phyloP scores from a whole-genome alignment of 1,139 yeast species.

The Geotrichum carabidarum region DNA sequence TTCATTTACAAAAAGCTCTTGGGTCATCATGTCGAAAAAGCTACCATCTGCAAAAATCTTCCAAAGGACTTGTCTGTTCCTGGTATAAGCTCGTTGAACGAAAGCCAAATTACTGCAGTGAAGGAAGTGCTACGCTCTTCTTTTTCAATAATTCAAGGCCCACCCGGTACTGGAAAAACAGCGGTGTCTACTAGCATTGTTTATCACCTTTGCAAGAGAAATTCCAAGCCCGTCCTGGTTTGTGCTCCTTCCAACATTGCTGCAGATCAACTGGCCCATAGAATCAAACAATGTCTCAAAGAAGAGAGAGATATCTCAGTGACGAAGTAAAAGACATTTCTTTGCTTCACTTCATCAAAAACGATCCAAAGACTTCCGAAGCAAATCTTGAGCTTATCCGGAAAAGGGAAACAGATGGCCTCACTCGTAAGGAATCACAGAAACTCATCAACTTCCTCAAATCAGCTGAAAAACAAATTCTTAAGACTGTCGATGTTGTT shows the following conservation, averaged over 20 bases:
- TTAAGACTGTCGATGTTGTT: constrained; percentile 67
- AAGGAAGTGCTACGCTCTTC: constrained; percentile 67
- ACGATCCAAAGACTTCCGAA: constrained; percentile 44
- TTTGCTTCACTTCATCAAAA: constrained; percentile 45
- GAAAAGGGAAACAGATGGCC: constrained; percentile 66
- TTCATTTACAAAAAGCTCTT: constrained; percentile 73
- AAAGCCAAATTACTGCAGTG: constrained; percentile 77
- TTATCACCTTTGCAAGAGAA: constrained; percentile 62
- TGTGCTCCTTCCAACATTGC: constrained; percentile 97
- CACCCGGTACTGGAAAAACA: constrained; percentile 98
- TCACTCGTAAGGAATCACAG: constrained; percentile 51
- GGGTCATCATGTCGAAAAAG: constrained; percentile 72
- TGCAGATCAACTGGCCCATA: constrained; percentile 81
- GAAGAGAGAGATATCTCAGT: constrained; percentile 49
- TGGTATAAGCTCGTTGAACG: constrained; percentile 63
- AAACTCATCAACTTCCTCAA: constrained; percentile 43
- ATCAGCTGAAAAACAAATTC: constrained; percentile 46
- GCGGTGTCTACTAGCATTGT: constrained; percentile 89
- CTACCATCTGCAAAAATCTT: constrained; percentile 28
- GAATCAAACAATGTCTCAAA: constrained; percentile 61
- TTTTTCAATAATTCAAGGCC: constrained; percentile 85
- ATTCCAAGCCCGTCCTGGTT: constrained; percentile 61
- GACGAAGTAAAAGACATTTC: constrained; percentile 30
- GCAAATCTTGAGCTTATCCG: constrained; percentile 55
- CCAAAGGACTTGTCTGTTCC: constrained; percentile 64